Conservation (phyloP, 768 basidiomycete genomes). For the Mycena vulgaris region DNA sequence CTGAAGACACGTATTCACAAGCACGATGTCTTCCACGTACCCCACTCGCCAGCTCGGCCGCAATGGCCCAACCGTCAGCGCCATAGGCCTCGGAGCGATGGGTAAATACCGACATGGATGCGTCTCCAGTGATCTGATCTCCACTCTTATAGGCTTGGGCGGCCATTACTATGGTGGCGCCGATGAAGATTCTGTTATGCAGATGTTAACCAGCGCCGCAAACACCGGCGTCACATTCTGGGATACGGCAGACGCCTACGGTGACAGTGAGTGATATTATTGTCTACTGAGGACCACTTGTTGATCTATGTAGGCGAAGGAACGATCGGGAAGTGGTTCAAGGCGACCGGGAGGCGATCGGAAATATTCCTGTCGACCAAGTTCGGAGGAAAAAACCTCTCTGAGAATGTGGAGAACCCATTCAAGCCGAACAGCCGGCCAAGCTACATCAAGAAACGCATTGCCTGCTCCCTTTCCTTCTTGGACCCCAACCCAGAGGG, state of each 20-base stretch:
- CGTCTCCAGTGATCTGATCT: neutral
- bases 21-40: neutral
- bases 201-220: neutral
- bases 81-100: neutral
- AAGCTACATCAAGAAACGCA: slow-evolving; percentile 44
- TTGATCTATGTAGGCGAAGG: neutral
- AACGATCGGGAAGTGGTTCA: slow-evolving; percentile 3
- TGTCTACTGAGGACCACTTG: neutral
- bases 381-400: slow-evolving; percentile 4
- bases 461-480: slow-evolving; percentile 45
- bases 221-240: neutral
- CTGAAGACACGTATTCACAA: neutral
- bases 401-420: slow-evolving; percentile 3
- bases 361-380: slow-evolving; percentile 6
- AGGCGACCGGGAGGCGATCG: neutral
- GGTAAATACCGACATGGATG: neutral
- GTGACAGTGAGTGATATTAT: neutral
- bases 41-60: slow-evolving; percentile 5
- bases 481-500: neutral
- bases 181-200: neutral
- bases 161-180: neutral
- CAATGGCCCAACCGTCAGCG: slow-evolving; percentile 1
- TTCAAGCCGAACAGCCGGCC: slow-evolving; percentile 49
- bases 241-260: neutral
- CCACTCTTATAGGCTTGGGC: neutral